These are phyloP conservation scores for Penicillium chermesinum DNA, from an alignment of 495 filamentous ascomycete species.

Conservation along the genomic window DNA sequence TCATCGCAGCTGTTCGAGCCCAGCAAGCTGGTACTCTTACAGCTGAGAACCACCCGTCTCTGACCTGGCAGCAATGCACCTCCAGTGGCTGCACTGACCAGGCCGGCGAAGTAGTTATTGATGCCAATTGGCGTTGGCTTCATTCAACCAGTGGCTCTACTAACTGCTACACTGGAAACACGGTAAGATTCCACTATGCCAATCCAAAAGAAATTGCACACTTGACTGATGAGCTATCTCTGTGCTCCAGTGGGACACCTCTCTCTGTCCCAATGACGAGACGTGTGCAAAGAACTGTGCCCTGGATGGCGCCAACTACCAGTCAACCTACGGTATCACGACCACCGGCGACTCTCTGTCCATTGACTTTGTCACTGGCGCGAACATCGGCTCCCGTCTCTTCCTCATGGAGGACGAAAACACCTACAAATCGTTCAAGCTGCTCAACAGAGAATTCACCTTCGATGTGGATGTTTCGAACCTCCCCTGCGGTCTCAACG, in stretches of 20 bases:
- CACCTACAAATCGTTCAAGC: constrained; percentile 56
- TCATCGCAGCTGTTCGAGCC: constrained; percentile 24
- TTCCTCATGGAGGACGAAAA: constrained; percentile 52
- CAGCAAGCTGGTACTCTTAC: constrained; percentile 45
- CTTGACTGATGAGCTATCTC: neutral
- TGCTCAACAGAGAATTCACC: constrained; percentile 59
- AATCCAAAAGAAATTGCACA: neutral
- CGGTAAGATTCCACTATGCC: neutral
- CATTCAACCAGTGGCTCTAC: constrained; percentile 47
- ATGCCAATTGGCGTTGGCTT: constrained; percentile 62
- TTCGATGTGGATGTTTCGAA: constrained; percentile 64
- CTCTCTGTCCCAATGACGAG: constrained; percentile 48
- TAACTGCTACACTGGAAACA: constrained; percentile 62
- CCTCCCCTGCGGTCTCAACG: constrained; percentile 66
- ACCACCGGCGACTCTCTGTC: constrained; percentile 50
- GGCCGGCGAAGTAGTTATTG: constrained; percentile 53
- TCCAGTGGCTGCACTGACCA: constrained; percentile 46
- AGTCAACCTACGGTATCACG: constrained; percentile 50
- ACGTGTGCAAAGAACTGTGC: constrained; percentile 56
- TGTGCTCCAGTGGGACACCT: constrained; percentile 44
- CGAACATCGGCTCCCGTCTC: constrained; percentile 51
- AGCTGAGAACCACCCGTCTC: constrained; percentile 53
- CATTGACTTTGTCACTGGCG: constrained; percentile 50
- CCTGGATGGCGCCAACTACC: constrained; percentile 57
- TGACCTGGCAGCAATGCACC: constrained; percentile 55